Conservation (phyloP, 2,329 filamentous ascomycete genomes). For the Elsinoe batatas region DNA sequence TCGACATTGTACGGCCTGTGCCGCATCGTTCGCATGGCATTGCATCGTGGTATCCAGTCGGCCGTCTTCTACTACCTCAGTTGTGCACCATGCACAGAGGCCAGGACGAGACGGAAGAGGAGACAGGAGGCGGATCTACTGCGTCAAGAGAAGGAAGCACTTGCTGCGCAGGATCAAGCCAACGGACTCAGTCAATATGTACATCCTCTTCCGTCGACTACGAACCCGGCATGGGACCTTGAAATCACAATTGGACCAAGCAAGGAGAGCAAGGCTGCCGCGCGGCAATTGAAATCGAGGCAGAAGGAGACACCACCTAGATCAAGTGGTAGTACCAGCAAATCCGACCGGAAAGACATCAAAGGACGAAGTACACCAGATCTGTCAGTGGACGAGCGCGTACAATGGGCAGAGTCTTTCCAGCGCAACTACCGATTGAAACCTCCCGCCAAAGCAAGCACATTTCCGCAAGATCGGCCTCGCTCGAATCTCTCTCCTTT, state of each 20-base stretch:
- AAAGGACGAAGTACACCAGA: constrained; percentile 2
- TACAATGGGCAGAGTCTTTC: constrained; percentile 21
- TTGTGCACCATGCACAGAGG: constrained; percentile 67
- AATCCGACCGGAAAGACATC: constrained; percentile 9
- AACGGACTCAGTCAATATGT: constrained; percentile 45
- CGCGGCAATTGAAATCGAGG: constrained; percentile 32
- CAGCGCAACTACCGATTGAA: constrained; percentile 44
- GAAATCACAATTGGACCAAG: constrained; percentile 72
- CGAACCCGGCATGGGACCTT: constrained; percentile 80
- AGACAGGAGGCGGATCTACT: constrained; percentile 61
- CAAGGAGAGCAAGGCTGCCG: constrained; percentile 16
- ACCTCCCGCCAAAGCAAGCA: not conserved
- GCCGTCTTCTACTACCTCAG: constrained; percentile 69
- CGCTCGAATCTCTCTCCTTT: not conserved
- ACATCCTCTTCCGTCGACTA: constrained; percentile 74
- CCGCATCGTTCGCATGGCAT: constrained; percentile 21
- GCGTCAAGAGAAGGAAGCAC: constrained; percentile 52
- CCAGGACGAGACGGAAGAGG: constrained; percentile 58
- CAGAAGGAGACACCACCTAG: constrained; percentile 34
- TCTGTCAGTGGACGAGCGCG: constrained; percentile 10
- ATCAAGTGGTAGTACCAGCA: constrained; percentile 14
- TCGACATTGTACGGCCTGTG: not conserved
- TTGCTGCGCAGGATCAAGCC: constrained; percentile 22
- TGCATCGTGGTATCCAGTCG: constrained; percentile 52
- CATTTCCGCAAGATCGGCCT: not conserved